Evolutionary conservation across 2,329 filamentous ascomycete genomes (phyloP).

Genomic region (Aspergillus caelatus): DNA sequence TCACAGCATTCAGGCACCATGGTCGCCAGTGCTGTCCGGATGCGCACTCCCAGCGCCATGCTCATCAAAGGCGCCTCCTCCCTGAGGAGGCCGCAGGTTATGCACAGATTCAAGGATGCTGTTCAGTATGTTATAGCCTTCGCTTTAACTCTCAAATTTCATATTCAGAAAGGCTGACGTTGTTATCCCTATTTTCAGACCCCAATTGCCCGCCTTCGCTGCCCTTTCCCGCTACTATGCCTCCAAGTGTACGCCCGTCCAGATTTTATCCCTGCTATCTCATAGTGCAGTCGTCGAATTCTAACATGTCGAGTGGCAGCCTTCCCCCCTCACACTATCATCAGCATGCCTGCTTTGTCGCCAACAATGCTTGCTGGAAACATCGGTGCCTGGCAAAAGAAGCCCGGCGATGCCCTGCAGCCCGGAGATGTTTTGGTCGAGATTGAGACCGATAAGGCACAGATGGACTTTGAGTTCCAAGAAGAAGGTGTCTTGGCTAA

Average conservation of each 20-base stretch:
- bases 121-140: constrained; percentile 39
- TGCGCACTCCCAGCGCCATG: constrained; percentile 48
- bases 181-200: constrained; percentile 28
- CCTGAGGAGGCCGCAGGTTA: constrained; percentile 49
- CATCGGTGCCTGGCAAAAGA: constrained; percentile 98
- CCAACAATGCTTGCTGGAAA: constrained; percentile 97
- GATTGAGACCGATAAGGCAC: constrained; percentile 99
- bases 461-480: constrained; percentile 99
- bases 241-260: constrained; percentile 61
- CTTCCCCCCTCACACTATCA: constrained; percentile 89
- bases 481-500: constrained; percentile 96
- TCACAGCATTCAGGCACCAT: constrained; percentile 49
- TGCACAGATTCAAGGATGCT: constrained; percentile 47
- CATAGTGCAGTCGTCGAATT: constrained; percentile 8
- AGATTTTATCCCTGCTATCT: not conserved
- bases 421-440: constrained; percentile 96
- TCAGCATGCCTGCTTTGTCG: constrained; percentile 97
- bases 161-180: constrained; percentile 22
- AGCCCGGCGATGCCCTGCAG: constrained; percentile 80
- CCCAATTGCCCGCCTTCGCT: constrained; percentile 56
- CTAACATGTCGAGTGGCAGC: constrained; percentile 58
- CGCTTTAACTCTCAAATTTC: not conserved
- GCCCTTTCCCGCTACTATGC: constrained; percentile 69
- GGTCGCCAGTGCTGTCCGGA: constrained; percentile 55
- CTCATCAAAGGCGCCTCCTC: constrained; percentile 44